A percentile compares a stretch with the other conserved stretches of the same genome.
These are phyloP conservation scores for Claviceps sp. DNA, from an alignment of 2,329 filamentous ascomycete species.

Conservation along the genomic window DNA sequence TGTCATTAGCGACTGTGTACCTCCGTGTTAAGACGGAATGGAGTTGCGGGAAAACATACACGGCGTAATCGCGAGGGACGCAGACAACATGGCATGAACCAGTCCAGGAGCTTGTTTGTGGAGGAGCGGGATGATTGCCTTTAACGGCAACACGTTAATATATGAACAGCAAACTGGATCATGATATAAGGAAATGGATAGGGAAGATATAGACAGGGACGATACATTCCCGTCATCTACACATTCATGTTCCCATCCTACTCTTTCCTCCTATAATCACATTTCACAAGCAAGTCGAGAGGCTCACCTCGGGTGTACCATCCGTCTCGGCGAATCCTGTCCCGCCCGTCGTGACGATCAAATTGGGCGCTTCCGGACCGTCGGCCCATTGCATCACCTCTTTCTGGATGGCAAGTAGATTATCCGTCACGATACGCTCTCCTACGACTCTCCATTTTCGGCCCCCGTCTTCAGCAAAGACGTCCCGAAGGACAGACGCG, in stretches of 20 bases:
- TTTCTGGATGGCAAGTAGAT: constrained; percentile 58
- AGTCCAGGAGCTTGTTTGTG: constrained; percentile 80
- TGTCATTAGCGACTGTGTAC: background rate
- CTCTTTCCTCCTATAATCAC: background rate
- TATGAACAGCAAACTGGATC: too few relatives aligned
- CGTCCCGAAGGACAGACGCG: constrained; percentile 49
- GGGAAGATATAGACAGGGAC: too few relatives aligned
- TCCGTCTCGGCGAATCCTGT: constrained; percentile 85
- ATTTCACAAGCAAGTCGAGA: background rate
- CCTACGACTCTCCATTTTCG: constrained; percentile 59
- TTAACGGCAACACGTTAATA: background rate
- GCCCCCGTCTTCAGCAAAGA: constrained; percentile 53
- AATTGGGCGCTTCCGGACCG: constrained; percentile 46
- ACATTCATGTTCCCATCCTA: background rate
- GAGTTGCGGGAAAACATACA: constrained; percentile 42
- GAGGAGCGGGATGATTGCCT: constrained; percentile 69
- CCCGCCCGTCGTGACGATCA: constrained; percentile 81
- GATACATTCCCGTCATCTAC: background rate
- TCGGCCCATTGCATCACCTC: constrained; percentile 65
- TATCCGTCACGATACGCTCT: constrained; percentile 68
- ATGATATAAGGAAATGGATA: too few relatives aligned
- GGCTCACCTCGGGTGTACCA: constrained; percentile 67
- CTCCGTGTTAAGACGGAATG: background rate
- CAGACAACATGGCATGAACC: constrained; percentile 86
- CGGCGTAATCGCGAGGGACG: constrained; percentile 74